phyloP scores from a whole-genome alignment of 2,329 filamentous ascomycete genomes.

The Fonsecaea multimorphosa region DNA sequence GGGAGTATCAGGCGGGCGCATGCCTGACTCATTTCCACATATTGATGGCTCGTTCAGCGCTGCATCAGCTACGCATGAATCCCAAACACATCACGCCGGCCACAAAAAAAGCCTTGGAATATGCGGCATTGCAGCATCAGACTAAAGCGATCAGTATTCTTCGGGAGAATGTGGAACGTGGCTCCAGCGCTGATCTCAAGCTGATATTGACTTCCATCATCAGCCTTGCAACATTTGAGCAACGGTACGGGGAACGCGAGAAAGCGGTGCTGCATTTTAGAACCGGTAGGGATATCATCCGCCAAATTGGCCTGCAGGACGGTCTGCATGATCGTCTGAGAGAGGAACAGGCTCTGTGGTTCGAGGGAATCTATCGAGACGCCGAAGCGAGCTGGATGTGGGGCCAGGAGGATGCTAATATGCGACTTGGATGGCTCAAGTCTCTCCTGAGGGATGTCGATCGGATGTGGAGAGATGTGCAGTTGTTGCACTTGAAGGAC shows the following conservation, averaged over 20 bases:
- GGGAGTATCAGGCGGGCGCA: constrained; percentile 30
- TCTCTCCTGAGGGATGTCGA: constrained; percentile 25
- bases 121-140: constrained; percentile 30
- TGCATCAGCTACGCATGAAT: constrained; percentile 33
- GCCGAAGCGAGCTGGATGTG: constrained; percentile 28
- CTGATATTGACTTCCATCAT: constrained; percentile 26
- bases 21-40: constrained; percentile 28
- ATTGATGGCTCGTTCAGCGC: constrained; percentile 31
- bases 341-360: constrained; percentile 33
- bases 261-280: constrained; percentile 26
- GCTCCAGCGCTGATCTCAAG: constrained; percentile 21
- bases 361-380: constrained; percentile 31
- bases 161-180: constrained; percentile 22
- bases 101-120: constrained; percentile 17
- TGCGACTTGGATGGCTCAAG: constrained; percentile 23
- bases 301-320: constrained; percentile 22
- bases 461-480: constrained; percentile 25
- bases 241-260: constrained; percentile 28
- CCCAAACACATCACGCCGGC: constrained; percentile 8
- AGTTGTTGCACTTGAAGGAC: constrained; percentile 9
- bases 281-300: constrained; percentile 23
- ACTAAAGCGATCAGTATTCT: constrained; percentile 25
- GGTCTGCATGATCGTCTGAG: constrained; percentile 25
- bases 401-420: constrained; percentile 24
- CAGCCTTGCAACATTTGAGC: constrained; percentile 28